Base-by-base conservation (phyloP, 768 basidiomycete genomes). In the Dentipellis fragilis region DNA sequence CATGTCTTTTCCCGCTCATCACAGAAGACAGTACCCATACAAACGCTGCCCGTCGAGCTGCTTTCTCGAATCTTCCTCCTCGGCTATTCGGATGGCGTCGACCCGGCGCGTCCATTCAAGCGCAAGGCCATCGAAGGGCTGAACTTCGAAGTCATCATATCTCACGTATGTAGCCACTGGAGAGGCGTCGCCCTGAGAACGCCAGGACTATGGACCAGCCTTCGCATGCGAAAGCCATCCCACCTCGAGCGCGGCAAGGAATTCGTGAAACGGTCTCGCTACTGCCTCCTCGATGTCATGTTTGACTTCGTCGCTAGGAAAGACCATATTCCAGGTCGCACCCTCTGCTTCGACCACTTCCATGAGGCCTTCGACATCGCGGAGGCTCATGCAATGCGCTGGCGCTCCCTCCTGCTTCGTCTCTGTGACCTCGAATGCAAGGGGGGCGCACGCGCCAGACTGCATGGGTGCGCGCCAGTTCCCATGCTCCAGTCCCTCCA, bases 371-470 rank as follows among this genome's bases (percentile, higher is more conserved):
- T 72, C 58, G 58, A 63, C 36, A 37, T 64, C 52, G 51, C 69
- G 55, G 59, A 57, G 0, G 76, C 76, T 8, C 71, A 78, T 59
- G 75, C 82, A 47, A 56, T 63, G 14, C 75, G 75, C 23, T 84
- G 82, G 82, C 73, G 78, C 19, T 73, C 80, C n/a, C 75, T 84
- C 58, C 74, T 77, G 57, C 75, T 82, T 65, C 80, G 79, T 65
- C 74, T 85, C 21, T 76, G 80, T 23, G 79, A 80, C 63, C 75
- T 79, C 58, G 69, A 72, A n/a, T 83, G 81, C 68, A 84, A 83
- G 68, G 68, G 67, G 42, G 68, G 69, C 50, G 81, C 82, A 4
- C 75, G 81, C 40, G 67, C 70, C n/a, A 69, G 72, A 57, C 72
- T 84, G 14, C 72, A 72, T 52, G 70, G 68, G 10, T 81, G 80